Evolutionary conservation across 2,329 filamentous ascomycete genomes (phyloP), one percentile per base, ranked within the genome.

Genomic region (Calonectria leucothoes): DNA sequence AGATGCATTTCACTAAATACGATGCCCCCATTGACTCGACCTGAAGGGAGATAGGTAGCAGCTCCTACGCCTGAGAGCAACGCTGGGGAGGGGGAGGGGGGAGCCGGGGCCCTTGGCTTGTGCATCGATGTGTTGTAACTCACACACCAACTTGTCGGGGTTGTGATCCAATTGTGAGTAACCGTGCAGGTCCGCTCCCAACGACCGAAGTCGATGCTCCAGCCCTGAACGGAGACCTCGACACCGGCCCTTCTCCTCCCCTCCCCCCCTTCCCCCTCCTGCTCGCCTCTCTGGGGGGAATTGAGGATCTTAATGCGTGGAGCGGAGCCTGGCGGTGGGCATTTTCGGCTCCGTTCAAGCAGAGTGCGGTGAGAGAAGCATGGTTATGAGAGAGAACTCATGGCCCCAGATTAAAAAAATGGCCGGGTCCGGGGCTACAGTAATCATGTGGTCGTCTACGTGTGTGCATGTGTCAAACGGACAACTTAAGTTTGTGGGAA

Each of bases 121-220:
- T 72, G 70, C 70, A 64, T 68, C 57, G 65, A 72, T 72, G 70
- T 69, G 70, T 72, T 72, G 70, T 72, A 72, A 72, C 65, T 69
- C 65, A 39, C 65, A 71, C 69, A 55, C 27, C 35, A 69, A 39
- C 57, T 69, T 29, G 29, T 49, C 23, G 48, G 33, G 57, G 65
- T 14, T 55, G 57, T 65, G 55, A 68, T 48, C 65, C 65, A 72
- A 72, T 72, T 25, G 65, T 63, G 57, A 64, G 37, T 27, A 37
- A 42, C 63, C 59, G 51, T 66, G 37, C 69, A 31, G 57, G 23
- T 39, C 61, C 42, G 15, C 17, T 57, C 52, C 52, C 52, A 57
- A 57, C 52, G 52, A 37, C 51, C 61, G n/a, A n/a, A 31, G 25
- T 29, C 57, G 59, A 23, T 64, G 57, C 42, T 48, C 67, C 39